phyloP scores from a whole-genome alignment of 371 early-diverging fungal species.

The Funneliformis caledonium region DNA sequence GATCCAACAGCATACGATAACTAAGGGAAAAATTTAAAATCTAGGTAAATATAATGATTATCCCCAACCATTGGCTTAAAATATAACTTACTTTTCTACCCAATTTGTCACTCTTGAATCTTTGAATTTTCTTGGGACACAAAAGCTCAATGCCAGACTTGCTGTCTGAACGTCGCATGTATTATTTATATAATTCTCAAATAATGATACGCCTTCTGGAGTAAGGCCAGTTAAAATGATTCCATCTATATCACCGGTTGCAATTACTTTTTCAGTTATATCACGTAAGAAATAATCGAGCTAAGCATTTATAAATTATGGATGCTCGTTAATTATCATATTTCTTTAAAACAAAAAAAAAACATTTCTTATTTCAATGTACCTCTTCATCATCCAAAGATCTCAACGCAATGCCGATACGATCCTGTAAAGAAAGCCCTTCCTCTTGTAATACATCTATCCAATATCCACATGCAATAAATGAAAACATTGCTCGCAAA shows the following conservation, averaged over 20 bases:
- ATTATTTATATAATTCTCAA: conserved; percentile 79
- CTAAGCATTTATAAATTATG: conserved; percentile 42
- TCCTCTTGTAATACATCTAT: conserved; percentile 62
- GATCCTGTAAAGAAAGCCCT: conserved; percentile 68
- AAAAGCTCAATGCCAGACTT: conserved; percentile 67
- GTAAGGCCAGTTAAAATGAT: conserved; percentile 79
- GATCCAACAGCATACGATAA: conserved; percentile 87
- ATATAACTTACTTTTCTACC: conserved; percentile 70
- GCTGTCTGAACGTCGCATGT: conserved; percentile 94
- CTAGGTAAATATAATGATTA: not conserved
- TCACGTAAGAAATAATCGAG: conserved; percentile 58
- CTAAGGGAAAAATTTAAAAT: conserved; percentile 45
- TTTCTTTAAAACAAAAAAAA: not conserved
- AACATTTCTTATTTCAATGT: conserved; percentile 7
- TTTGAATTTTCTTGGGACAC: conserved; percentile 62
- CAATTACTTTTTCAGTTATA: conserved; percentile 54
- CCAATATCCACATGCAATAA: conserved; percentile 81
- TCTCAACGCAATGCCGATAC: conserved; percentile 78
- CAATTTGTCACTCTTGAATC: conserved; percentile 76
- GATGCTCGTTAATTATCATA: not conserved
- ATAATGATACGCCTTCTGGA: conserved; percentile 62
- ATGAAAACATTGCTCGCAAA: conserved; percentile 77
- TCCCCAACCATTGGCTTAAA: not conserved
- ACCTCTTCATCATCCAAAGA: conserved; percentile 76
- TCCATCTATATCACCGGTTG: conserved; percentile 73